Evolutionary conservation across 2,329 filamentous ascomycete genomes (phyloP), one percentile per base, ranked within the genome.

Genomic region (Aspergillus pseudoglaucus): DNA sequence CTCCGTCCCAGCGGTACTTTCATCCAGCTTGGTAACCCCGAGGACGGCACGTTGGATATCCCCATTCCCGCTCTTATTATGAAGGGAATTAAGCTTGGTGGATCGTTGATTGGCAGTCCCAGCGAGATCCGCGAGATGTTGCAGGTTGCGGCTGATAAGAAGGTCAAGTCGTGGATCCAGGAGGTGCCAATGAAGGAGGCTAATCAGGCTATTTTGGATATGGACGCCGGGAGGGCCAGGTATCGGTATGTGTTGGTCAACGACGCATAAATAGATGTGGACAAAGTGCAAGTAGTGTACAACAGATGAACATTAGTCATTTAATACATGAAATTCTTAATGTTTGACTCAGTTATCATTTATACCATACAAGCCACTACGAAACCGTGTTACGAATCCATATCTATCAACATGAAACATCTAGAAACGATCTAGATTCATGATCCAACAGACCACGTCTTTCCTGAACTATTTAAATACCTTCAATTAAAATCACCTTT

Each of bases 11-110:
- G 78, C 42, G 84, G 84, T 10, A 74, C 73, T 10, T 79, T 86
- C 50, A 75, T 85, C 44, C 82, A 87, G 63, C 75, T 88, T 39
- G 84, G 83, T 50, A 75, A 78, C 1, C 84, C 85, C 1, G 85
- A 88, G 52, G 78, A 78, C 46, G 65, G 65, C 4, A 53, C 62
- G 5, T 78, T 80, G 10, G 64, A 67, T 1, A 76, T 85, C 51
- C 75, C 72, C 46, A 76, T 79, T 4, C 79, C 79, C 54, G 66
- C 73, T 1, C 67, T 88, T 27, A 79, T 85, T 43, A 65, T 35
- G 25, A 44, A 60, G n/a, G 81, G 77, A 2, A 54, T 73, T 30
- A 76, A 72, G 58, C 61, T 83, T 15, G 70, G 70, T 10, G 79
- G 79, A n/a, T 71, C 66, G 6, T 50, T 65, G 12, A 66, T 73